These are phyloP conservation scores for Elsinoe perseae DNA, from an alignment of 2,329 filamentous ascomycete species.

Conservation along the genomic window DNA sequence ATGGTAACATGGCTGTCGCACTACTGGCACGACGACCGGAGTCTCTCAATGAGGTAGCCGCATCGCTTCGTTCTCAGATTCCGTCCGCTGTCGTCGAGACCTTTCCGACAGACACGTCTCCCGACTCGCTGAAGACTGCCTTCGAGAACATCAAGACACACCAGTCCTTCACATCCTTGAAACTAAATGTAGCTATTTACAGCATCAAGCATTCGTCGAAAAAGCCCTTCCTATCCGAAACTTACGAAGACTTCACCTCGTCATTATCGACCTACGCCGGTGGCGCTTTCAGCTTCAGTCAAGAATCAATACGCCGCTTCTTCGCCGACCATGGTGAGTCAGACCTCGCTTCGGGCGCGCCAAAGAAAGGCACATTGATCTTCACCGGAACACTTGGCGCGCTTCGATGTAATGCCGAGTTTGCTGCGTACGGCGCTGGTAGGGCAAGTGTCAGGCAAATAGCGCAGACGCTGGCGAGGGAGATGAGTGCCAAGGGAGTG, in stretches of 20 bases:
- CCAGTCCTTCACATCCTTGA: conserved; percentile 42
- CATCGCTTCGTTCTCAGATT: conserved; percentile 35
- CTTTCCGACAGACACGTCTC: conserved; percentile 46
- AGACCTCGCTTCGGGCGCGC: conserved; percentile 38
- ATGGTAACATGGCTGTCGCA: conserved; percentile 50
- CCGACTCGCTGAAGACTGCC: conserved; percentile 39
- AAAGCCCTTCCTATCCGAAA: conserved; percentile 50
- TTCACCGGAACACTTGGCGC: conserved; percentile 51
- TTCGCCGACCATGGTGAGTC: conserved; percentile 46
- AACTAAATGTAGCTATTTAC: conserved; percentile 47
- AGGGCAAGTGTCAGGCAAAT: conserved; percentile 47
- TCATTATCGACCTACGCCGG: conserved; percentile 47
- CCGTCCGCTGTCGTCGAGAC: conserved; percentile 43
- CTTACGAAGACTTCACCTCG: conserved; percentile 42
- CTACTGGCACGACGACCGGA: conserved; percentile 45
- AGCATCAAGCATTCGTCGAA: conserved; percentile 49
- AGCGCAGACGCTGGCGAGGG: conserved; percentile 48
- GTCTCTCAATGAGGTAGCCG: conserved; percentile 37
- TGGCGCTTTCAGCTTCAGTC: conserved; percentile 49
- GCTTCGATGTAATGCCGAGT: conserved; percentile 45
- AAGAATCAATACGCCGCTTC: conserved; percentile 45
- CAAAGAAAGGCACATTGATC: conserved; percentile 51
- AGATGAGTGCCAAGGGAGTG: conserved; percentile 50
- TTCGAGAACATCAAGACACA: conserved; percentile 46
- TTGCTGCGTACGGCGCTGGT: conserved; percentile 48